A percentile compares a stretch with the other conserved stretches of the same genome.
phyloP scores from a whole-genome alignment of 2,329 filamentous ascomycete genomes.

The Aspergillus tanneri region DNA sequence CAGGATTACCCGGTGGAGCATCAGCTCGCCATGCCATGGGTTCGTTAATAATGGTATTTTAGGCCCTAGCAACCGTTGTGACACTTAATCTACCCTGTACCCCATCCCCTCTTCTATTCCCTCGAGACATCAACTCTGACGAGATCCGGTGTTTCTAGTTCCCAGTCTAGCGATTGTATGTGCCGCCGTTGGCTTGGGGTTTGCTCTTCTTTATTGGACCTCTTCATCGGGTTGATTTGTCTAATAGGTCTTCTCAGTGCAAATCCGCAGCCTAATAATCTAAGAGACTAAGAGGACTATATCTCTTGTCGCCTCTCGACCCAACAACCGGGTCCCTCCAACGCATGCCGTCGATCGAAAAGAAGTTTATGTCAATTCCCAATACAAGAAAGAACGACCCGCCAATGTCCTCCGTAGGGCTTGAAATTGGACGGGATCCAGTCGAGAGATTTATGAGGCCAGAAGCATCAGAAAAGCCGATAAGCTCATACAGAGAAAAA shows the following conservation, averaged over 20 bases:
- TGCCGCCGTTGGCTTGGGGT: background rate
- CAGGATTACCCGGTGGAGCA: slow-evolving; percentile 1
- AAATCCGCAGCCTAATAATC: background rate
- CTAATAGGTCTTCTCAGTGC: background rate
- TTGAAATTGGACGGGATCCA: too few relatives aligned
- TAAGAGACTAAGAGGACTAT: too few relatives aligned
- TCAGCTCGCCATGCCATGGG: slow-evolving; percentile 7
- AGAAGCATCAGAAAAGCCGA: slow-evolving; percentile 1
- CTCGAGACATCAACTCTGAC: background rate
- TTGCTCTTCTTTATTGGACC: background rate
- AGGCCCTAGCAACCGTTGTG: background rate
- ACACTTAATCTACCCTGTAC: background rate
- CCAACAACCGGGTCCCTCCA: slow-evolving; percentile 20
- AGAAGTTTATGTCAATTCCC: slow-evolving; percentile 18
- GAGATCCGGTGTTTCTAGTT: background rate
- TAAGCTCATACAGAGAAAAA: background rate
- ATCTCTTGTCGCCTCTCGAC: slow-evolving; percentile 10
- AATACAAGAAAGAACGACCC: slow-evolving; percentile 10
- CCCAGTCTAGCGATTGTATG: slow-evolving; percentile 1
- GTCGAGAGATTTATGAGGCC: too few relatives aligned
- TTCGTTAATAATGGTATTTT: background rate
- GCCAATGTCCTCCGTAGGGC: too few relatives aligned
- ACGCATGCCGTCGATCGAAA: slow-evolving; percentile 20
- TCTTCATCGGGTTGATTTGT: background rate
- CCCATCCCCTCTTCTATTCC: background rate